phyloP scores from a whole-genome alignment of 2,329 filamentous ascomycete genomes.

The Dothistroma pini region DNA sequence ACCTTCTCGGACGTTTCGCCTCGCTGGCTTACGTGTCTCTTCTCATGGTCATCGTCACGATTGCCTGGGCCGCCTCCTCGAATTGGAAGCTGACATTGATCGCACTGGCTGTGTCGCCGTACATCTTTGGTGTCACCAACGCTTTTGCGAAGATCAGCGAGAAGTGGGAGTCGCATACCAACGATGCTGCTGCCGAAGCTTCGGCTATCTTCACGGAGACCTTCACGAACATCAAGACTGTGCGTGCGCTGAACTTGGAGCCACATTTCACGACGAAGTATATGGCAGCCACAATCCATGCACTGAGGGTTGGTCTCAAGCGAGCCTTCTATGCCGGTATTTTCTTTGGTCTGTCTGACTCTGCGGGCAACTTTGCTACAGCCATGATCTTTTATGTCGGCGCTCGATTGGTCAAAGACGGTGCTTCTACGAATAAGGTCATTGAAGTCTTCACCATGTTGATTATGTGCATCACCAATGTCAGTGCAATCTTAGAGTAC shows the following conservation, averaged over 20 bases:
- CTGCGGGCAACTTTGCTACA: constrained; percentile 65
- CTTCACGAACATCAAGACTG: constrained; percentile 73
- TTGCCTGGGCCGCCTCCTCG: constrained; percentile 69
- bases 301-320: constrained; percentile 60
- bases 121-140: constrained; percentile 64
- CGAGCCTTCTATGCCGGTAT: constrained; percentile 65
- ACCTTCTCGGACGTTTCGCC: constrained; percentile 73
- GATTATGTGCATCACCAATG: constrained; percentile 75
- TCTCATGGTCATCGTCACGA: constrained; percentile 64
- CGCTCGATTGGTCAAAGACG: constrained; percentile 56
- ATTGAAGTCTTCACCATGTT: constrained; percentile 77
- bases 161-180: constrained; percentile 68
- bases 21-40: constrained; percentile 64
- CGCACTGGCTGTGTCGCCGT: constrained; percentile 63
- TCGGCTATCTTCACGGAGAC: constrained; percentile 68
- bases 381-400: constrained; percentile 85
- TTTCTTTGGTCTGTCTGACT: constrained; percentile 75
- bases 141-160: constrained; percentile 62
- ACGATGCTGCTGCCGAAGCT: constrained; percentile 58
- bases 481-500: constrained; percentile 64
- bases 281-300: constrained; percentile 46
- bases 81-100: constrained; percentile 82
- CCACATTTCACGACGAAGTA: constrained; percentile 66
- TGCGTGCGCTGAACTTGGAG: constrained; percentile 72
- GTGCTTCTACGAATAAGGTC: constrained; percentile 55